These are phyloP conservation scores for Cordyceps javanica DNA, from an alignment of 2,329 filamentous ascomycete genomes.

Conservation along the genomic window DNA sequence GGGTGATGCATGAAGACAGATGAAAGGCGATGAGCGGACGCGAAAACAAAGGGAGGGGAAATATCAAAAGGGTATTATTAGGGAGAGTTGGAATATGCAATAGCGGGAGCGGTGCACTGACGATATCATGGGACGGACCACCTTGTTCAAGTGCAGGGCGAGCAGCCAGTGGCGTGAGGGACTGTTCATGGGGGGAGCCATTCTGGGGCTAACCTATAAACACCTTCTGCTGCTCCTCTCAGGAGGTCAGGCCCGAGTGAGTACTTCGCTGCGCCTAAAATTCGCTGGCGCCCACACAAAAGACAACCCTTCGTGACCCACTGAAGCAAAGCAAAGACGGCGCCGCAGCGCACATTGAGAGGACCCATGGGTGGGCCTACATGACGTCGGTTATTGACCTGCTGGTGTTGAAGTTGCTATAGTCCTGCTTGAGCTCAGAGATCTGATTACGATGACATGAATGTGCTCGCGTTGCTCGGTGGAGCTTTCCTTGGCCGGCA, in stretches of 20 bases:
- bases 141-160: not conserved
- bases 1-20: not conserved
- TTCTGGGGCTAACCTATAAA: not conserved
- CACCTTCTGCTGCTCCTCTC: too few relatives aligned
- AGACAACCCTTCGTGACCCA: slow-evolving; percentile 6
- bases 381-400: not conserved
- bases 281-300: not conserved
- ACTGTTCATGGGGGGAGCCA: not conserved
- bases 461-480: too few relatives aligned
- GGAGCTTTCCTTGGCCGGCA: too few relatives aligned
- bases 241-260: slow-evolving; percentile 1
- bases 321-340: not conserved
- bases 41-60: not conserved
- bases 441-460: too few relatives aligned
- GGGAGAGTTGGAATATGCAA: slow-evolving; percentile 1
- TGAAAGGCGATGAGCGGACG: not conserved
- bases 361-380: not conserved
- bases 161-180: not conserved
- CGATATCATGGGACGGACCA: slow-evolving; percentile 5
- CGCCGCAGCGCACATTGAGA: not conserved
- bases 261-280: not conserved
- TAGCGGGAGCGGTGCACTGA: not conserved
- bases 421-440: too few relatives aligned
- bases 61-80: not conserved
- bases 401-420: too few relatives aligned